phyloP scores from a whole-genome alignment of 2,329 filamentous ascomycete species.

The Magnaporthiopsis incrustans region DNA sequence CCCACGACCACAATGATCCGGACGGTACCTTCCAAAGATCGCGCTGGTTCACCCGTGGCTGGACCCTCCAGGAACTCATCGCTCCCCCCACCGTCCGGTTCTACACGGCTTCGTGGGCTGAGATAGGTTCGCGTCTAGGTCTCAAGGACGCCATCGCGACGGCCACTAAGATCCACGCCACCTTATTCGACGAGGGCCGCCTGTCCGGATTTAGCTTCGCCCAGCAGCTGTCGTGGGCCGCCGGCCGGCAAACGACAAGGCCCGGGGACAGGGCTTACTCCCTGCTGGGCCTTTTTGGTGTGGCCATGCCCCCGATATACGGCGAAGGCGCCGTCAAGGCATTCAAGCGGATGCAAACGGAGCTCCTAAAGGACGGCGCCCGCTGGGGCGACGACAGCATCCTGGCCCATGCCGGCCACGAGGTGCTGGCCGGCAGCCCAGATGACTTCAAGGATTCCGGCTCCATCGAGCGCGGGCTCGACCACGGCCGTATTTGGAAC shows the following conservation, averaged over 20 bases:
- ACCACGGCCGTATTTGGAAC: too few species aligned
- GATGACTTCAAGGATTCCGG: too few species aligned
- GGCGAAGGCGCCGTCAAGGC: slow-evolving; percentile 16
- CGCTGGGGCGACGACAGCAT: too few species aligned
- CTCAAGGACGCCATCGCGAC: slow-evolving; percentile 7
- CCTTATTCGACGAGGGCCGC: slow-evolving; percentile 10
- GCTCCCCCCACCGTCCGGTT: slow-evolving; percentile 3
- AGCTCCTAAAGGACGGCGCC: slow-evolving; percentile 14
- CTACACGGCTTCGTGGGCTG: slow-evolving; percentile 3
- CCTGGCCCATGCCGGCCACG: too few species aligned
- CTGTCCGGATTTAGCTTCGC: slow-evolving; percentile 12
- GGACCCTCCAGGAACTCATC: slow-evolving; percentile 9
- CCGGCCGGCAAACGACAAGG: slow-evolving; percentile 13
- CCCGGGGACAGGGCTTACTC: slow-evolving; percentile 18
- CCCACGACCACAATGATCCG: background rate
- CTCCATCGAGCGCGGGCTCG: too few species aligned
- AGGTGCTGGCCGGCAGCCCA: too few species aligned
- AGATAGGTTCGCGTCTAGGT: background rate
- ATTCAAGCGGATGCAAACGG: slow-evolving; percentile 16
- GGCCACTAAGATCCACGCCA: slow-evolving; percentile 15
- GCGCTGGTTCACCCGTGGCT: slow-evolving; percentile 8
- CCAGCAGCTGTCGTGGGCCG: slow-evolving; percentile 19
- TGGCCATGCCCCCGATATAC: slow-evolving; percentile 20
- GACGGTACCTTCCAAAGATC: background rate
- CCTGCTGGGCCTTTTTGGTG: slow-evolving; percentile 18